Percentiles rank a stretch among this genome's conserved stretches.
These are phyloP conservation scores for Fusarium secorum DNA, from an alignment of 2,329 filamentous ascomycete species.

Conservation along the genomic window DNA sequence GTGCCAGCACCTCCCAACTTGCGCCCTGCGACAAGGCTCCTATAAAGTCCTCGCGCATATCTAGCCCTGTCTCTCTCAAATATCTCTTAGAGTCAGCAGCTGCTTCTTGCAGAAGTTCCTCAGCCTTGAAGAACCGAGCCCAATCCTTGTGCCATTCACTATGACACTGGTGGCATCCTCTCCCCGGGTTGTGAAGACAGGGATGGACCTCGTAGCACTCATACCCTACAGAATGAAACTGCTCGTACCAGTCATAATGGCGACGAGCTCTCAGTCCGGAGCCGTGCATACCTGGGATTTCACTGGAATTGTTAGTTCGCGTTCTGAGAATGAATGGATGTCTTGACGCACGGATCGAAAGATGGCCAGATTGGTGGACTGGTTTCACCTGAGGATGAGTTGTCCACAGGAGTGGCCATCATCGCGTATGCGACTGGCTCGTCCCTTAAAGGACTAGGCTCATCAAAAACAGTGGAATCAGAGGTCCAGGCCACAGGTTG, in stretches of 20 bases:
- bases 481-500: not conserved
- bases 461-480: not conserved
- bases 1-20: not conserved
- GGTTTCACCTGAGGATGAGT: not conserved
- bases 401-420: not conserved
- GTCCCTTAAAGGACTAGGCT: not conserved
- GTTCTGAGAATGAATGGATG: not conserved
- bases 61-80: not conserved
- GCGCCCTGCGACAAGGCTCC: not conserved
- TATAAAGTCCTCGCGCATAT: slow-evolving; percentile 8
- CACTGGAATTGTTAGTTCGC: slow-evolving; percentile 13
- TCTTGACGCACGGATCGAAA: slow-evolving; percentile 3
- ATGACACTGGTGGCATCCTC: slow-evolving; percentile 32
- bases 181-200: slow-evolving; percentile 11
- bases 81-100: slow-evolving; percentile 4
- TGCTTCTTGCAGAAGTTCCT: slow-evolving; percentile 15
- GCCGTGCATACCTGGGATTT: slow-evolving; percentile 29
- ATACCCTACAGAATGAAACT: slow-evolving; percentile 25
- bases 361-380: slow-evolving; percentile 1
- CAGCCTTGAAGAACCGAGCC: slow-evolving; percentile 19
- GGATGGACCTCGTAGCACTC: slow-evolving; percentile 34
- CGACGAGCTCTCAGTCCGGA: slow-evolving; percentile 16
- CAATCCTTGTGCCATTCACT: slow-evolving; percentile 32
- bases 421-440: not conserved
- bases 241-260: slow-evolving; percentile 37